These are phyloP conservation scores for Halophytophthora batemanensis DNA, from an alignment of 352 stramenopile genomes.

Conservation along the genomic window DNA sequence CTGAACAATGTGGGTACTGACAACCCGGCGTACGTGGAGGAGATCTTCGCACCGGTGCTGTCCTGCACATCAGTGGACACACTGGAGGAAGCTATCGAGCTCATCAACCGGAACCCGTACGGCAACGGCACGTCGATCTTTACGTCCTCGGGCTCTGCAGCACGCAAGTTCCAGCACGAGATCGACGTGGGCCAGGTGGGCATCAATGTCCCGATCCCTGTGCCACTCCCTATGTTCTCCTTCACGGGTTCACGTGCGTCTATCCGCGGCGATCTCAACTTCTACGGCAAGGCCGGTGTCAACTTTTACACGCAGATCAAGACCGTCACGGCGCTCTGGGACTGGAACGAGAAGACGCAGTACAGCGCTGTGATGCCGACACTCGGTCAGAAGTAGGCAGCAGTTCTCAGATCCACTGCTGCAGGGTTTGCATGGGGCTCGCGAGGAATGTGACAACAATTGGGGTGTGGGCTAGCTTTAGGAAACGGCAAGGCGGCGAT, in stretches of 20 bases:
- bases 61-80: slow-evolving; percentile 89
- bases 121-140: slow-evolving; percentile 98
- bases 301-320: slow-evolving; percentile 99
- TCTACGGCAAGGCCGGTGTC: slow-evolving; percentile 96
- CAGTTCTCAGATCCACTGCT: background rate
- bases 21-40: slow-evolving; percentile 92
- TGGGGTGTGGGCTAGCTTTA: no score
- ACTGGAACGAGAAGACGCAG: slow-evolving; percentile 87
- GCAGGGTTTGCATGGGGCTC: background rate
- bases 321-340: slow-evolving; percentile 96
- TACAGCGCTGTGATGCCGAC: slow-evolving; percentile 93
- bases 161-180: slow-evolving; percentile 96
- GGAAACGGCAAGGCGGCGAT: no score
- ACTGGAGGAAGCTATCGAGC: slow-evolving; percentile 93
- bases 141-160: slow-evolving; percentile 90
- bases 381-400: slow-evolving; percentile 57
- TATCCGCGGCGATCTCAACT: slow-evolving; percentile 96
- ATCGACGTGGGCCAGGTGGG: slow-evolving; percentile 96
- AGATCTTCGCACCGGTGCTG: slow-evolving; percentile 98
- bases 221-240: slow-evolving; percentile 97
- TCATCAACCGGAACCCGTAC: slow-evolving; percentile 96
- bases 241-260: slow-evolving; percentile 95
- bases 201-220: slow-evolving; percentile 97
- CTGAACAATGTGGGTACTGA: slow-evolving; percentile 77
- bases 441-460: slow-evolving; percentile 1